Percentiles rank a stretch among this genome's conserved stretches.
phyloP scores from a whole-genome alignment of 163 green algal species.

The Chlamydomonas reinhardtii region DNA sequence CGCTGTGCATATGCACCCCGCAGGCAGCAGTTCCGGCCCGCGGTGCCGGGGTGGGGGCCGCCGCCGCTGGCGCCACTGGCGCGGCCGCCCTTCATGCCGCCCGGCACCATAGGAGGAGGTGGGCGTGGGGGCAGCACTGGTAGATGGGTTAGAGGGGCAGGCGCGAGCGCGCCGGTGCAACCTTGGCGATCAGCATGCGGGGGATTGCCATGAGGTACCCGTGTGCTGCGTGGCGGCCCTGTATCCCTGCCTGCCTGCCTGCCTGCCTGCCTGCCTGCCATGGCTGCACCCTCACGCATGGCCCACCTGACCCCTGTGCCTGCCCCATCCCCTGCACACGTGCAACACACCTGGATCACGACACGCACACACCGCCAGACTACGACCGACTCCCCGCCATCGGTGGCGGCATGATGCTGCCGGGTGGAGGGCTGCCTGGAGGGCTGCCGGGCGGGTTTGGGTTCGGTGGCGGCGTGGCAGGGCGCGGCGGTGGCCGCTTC shows the following conservation, averaged over 20 bases:
- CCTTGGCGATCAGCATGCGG: no score
- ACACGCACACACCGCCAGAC: not conserved
- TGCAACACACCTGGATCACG: no score
- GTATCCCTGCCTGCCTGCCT: not conserved
- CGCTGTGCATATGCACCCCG: no score
- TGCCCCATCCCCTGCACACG: no score
- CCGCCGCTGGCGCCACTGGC: not conserved
- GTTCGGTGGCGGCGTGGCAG: no score
- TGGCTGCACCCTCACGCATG: not conserved
- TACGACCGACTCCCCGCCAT: constrained; percentile 11
- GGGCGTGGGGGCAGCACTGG: not conserved
- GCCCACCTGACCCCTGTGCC: no score
- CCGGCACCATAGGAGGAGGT: constrained; percentile 34
- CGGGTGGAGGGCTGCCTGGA: not conserved
- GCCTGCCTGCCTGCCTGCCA: not conserved
- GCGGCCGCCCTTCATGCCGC: constrained; percentile 33
- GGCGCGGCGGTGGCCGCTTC: no score
- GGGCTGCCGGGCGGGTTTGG: no score
- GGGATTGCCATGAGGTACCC: no score
- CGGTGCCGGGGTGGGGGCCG: not conserved
- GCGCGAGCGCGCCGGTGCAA: no score
- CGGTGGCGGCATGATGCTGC: not conserved
- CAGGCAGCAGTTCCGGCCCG: not conserved
- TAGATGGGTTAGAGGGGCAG: not conserved
- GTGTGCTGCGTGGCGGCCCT: no score